Conservation (phyloP, 768 basidiomycete species). For the Suillus subaureus region DNA sequence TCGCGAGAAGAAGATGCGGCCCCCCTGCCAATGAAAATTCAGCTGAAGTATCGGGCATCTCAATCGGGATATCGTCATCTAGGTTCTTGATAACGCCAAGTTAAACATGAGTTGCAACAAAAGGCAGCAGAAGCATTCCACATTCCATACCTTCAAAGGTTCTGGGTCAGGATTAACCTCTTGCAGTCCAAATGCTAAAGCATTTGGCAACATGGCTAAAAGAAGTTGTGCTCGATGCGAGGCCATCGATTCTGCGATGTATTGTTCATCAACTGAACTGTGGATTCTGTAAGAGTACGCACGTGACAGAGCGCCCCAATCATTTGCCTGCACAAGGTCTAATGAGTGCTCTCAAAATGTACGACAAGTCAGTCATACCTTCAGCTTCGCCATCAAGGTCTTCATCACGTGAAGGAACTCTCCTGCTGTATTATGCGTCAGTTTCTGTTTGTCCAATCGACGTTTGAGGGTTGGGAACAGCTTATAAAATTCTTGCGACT, state of each 20-base stretch:
- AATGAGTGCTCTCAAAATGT: neutral
- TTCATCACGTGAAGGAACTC: constrained; percentile 61
- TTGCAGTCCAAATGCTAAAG: constrained; percentile 48
- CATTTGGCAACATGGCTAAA: constrained; percentile 43
- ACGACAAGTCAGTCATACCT: constrained; percentile 36
- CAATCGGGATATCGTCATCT: constrained; percentile 49
- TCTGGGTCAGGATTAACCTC: constrained; percentile 50
- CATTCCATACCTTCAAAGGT: constrained; percentile 51
- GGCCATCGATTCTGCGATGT: constrained; percentile 45
- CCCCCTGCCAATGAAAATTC: constrained; percentile 36
- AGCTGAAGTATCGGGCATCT: constrained; percentile 37
- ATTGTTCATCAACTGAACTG: neutral
- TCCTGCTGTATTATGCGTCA: constrained; percentile 53
- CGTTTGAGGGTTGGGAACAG: constrained; percentile 51
- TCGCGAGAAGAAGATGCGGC: constrained; percentile 19
- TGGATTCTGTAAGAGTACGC: constrained; percentile 19
- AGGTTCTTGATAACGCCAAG: constrained; percentile 42
- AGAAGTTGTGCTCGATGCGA: constrained; percentile 51
- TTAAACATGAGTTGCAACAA: neutral
- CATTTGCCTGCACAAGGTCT: constrained; percentile 47
- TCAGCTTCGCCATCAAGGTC: constrained; percentile 68
- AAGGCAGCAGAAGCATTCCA: constrained; percentile 3
- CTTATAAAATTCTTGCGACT: constrained; percentile 60
- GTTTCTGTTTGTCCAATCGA: constrained; percentile 47
- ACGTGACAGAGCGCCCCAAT: constrained; percentile 70